Conservation (phyloP, 768 basidiomycete species). For the Xerocomellus amylosporus region DNA sequence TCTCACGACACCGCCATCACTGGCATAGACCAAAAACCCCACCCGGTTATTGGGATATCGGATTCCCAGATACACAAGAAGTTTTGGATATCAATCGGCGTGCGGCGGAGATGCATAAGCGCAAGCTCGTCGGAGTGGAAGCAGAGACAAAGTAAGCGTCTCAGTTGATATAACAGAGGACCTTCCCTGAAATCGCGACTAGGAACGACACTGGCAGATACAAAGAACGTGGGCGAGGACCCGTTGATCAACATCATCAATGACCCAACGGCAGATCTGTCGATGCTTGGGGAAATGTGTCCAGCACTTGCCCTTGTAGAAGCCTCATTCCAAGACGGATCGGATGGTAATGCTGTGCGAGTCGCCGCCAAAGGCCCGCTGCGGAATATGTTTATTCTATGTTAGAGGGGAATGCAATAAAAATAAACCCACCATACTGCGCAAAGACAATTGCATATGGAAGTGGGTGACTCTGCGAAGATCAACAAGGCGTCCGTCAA, state of each 20-base stretch:
- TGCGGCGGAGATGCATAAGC: constrained; percentile 69
- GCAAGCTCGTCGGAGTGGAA: constrained; percentile 59
- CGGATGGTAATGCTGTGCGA: constrained; percentile 58
- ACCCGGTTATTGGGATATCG: constrained; percentile 87
- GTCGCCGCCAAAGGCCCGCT: constrained; percentile 51
- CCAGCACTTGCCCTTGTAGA: constrained; percentile 47
- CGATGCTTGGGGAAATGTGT: constrained; percentile 41
- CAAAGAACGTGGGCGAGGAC: constrained; percentile 15
- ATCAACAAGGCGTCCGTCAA: neutral
- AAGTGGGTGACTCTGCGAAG: constrained; percentile 50
- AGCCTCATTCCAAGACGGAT: constrained; percentile 50
- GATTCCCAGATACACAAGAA: constrained; percentile 85
- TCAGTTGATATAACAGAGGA: neutral
- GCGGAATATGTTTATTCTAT: neutral
- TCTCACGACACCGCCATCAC: constrained; percentile 69
- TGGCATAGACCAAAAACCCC: constrained; percentile 76
- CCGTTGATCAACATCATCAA: constrained; percentile 13
- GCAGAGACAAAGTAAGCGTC: constrained; percentile 53
- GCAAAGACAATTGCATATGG: constrained; percentile 51
- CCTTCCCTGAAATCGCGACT: neutral
- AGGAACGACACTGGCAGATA: constrained; percentile 30
- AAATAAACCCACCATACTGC: constrained; percentile 47
- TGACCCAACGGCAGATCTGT: neutral
- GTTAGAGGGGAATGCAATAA: neutral
- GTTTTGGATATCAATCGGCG: constrained; percentile 68